Conservation (phyloP, 169 alveolate species). For the Plasmodium billcollinsi region DNA sequence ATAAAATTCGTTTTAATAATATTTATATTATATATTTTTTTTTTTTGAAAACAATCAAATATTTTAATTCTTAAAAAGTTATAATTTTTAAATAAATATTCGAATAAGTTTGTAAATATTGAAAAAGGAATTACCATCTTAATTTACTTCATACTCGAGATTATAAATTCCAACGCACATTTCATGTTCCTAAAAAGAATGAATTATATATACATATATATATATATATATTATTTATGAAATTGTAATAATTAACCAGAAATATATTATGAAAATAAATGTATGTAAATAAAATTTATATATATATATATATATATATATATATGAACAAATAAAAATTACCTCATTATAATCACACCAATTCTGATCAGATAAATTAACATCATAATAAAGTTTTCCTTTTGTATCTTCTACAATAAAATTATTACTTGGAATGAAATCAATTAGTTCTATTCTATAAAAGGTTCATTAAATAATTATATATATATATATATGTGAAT, state of each 20-base stretch:
- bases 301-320: neutral
- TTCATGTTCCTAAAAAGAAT: conserved; percentile 50
- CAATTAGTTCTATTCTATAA: conserved; percentile 49
- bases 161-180: conserved; percentile 71
- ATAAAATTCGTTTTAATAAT: too few relatives aligned
- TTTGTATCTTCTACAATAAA: conserved; percentile 61
- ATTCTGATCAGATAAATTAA: conserved; percentile 41
- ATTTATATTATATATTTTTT: neutral
- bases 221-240: too few relatives aligned
- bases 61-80: neutral
- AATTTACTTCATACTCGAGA: conserved; percentile 34
- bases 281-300: too few relatives aligned
- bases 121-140: neutral
- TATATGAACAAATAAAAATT: neutral
- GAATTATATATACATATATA: too few relatives aligned
- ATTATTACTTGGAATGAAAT: conserved; percentile 25
- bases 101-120: neutral
- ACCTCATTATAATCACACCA: conserved; percentile 76
- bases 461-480: neutral
- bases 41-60: neutral
- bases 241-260: too few relatives aligned
- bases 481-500: neutral
- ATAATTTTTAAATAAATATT: neutral
- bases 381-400: conserved; percentile 64
- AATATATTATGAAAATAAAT: too few relatives aligned